Evolutionary conservation across 2,329 filamentous ascomycete genomes (phyloP), one percentile per base, ranked within the genome.

Genomic region (Alternaria triticina): DNA sequence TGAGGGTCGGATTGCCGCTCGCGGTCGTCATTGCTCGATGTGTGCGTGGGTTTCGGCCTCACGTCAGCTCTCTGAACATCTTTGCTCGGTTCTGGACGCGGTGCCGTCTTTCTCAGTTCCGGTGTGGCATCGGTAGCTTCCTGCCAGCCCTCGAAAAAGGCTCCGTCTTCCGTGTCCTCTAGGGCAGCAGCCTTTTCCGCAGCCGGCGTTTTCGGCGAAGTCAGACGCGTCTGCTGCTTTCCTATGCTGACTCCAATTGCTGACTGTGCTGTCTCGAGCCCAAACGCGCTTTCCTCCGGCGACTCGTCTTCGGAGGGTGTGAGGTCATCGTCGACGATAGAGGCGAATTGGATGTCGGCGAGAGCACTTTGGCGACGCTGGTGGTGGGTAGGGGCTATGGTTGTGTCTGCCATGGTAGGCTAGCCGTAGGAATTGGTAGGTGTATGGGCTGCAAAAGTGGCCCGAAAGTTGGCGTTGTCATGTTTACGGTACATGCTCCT

Each of bases 181-280:
- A 90, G 77, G 2, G 83, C 84, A 3, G 85, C 84, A n/a, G 81
- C 84, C 74, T 89, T 89, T 72, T 89, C 87, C 20, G 84, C 84
- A 10, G 85, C 85, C 1, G 87, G 87, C 5, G 87, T 89, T 45
- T 82, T 81, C 10, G 86, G 84, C 17, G 86, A 86, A 36, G 83
- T 85, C 73, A 89, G 80, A 46, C 85, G 83, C 54, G 83, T 87
- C 74, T 90, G 88, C 45, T 83, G 81, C 43, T 82, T 82, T 62
- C 86, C 83, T 65, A 90, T 88, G 72, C 87, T 89, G 70, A 89
- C 82, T 3, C 86, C 87, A 68, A 90, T 82, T 33, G 87, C 80
- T 12, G 78, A 81, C 56, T 80, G 77, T 15, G 77, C 81, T 64
- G 82, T 80, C 52, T 82, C 80, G 50, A 79, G 62, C 65, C 77